phyloP scores from a whole-genome alignment of 1,284 basidiomycete genomes.

The Cryptococcus depauperatus region DNA sequence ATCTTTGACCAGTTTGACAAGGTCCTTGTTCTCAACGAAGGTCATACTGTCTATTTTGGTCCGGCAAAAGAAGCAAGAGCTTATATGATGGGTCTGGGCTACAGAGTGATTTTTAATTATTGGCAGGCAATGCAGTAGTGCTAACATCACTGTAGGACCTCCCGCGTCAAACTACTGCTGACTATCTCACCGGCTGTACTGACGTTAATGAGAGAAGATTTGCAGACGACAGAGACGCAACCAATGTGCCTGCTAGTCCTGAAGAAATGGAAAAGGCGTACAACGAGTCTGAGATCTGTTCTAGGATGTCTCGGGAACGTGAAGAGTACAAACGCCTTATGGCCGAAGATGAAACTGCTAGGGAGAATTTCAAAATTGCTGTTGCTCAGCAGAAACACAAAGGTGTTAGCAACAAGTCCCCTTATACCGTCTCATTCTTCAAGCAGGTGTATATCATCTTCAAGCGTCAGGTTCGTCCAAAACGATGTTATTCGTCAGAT shows the following conservation, averaged over 20 bases:
- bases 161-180: constrained; percentile 51
- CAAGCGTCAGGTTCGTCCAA: constrained; percentile 68
- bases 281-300: constrained; percentile 52
- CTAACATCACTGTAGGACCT: constrained; percentile 25
- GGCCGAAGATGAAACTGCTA: constrained; percentile 55
- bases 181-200: constrained; percentile 63
- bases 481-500: neutral
- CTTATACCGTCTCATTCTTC: constrained; percentile 73
- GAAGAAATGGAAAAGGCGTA: constrained; percentile 65
- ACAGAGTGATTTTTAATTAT: constrained; percentile 15
- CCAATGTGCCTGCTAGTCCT: constrained; percentile 64
- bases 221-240: constrained; percentile 57
- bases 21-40: constrained; percentile 51
- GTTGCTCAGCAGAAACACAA: constrained; percentile 68
- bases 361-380: constrained; percentile 66
- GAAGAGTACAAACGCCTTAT: constrained; percentile 59
- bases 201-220: constrained; percentile 81
- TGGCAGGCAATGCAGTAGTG: neutral
- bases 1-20: constrained; percentile 66
- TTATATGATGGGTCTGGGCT: constrained; percentile 52
- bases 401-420: constrained; percentile 72
- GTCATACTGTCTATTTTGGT: constrained; percentile 52
- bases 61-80: constrained; percentile 48
- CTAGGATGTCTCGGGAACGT: constrained; percentile 51
- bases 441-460: constrained; percentile 66